These are phyloP conservation scores for Ajuga chamaepitys DNA, from an alignment of 257 asterid genomes.

Conservation along the genomic window DNA sequence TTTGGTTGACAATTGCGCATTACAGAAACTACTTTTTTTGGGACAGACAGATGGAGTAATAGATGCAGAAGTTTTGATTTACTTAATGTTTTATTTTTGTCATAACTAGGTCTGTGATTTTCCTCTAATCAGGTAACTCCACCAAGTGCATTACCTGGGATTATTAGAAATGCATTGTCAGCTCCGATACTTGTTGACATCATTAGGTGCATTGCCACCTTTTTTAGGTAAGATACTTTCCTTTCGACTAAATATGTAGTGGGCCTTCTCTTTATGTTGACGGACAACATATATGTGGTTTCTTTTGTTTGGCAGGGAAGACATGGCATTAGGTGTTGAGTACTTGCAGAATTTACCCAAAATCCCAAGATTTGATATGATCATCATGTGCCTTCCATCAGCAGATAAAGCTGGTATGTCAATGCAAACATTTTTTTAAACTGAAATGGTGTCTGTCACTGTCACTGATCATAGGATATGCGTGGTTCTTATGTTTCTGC, in stretches of 20 bases:
- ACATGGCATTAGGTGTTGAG: constrained; percentile 56
- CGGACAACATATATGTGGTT: constrained; percentile 10
- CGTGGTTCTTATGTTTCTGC: background rate
- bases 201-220: constrained; percentile 63
- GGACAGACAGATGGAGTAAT: background rate
- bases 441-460: background rate
- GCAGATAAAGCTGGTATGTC: constrained; percentile 73
- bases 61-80: background rate
- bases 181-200: constrained; percentile 74
- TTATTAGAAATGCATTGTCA: constrained; percentile 80
- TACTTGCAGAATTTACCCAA: constrained; percentile 66
- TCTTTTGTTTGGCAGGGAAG: constrained; percentile 61
- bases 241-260: constrained; percentile 1
- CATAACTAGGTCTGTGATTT: background rate
- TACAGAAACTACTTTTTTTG: background rate
- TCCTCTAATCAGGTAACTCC: constrained; percentile 52
- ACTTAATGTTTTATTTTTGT: background rate
- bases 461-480: background rate
- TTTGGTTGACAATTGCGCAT: background rate
- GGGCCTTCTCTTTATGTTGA: constrained; percentile 5
- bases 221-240: constrained; percentile 54
- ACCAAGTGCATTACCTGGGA: constrained; percentile 64
- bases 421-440: background rate
- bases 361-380: constrained; percentile 80
- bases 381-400: constrained; percentile 80